Evolutionary conservation across 306 rosid species (phyloP), one percentile per base, ranked within the genome.

Genomic region (Dryas alaskensis): DNA sequence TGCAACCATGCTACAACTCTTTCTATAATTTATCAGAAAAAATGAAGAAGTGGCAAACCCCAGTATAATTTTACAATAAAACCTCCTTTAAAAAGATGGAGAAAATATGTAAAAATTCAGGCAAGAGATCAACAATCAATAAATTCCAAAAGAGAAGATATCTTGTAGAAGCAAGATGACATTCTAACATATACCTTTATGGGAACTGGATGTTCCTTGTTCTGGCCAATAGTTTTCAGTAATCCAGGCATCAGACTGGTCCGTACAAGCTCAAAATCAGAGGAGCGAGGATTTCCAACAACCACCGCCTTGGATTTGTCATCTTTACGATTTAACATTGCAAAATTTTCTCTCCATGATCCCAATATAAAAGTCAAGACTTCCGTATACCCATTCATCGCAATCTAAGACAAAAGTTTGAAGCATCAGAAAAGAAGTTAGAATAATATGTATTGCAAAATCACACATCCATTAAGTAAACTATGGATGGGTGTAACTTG

Each of bases 141-240:
- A 31, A 31, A 31, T 31, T 31, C 37, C 42, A 58, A 12, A 25
- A 9, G 63, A 10, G 42, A 58, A 10, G 19, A 14, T 4, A 52
- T 52, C 17, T 0, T 52, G 57, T 25, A 17, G 0, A 39, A n/a
- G 31, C 45, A 55, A 54, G 50, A 47, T 12, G 25, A 54, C 25
- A 70, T 50, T 58, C 52, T 47, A 10, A 75, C 25, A 12, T 37
- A 40, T 77, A 93, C 97, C 98, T 89, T 93, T 81, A 91, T 93
- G 70, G 98, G 98, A 89, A 91, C 91, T 49, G 98, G 91, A 74
- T 91, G 93, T 81, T 89, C 98, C 83, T 93, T 93, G 86, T 93
- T 93, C 78, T 89, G 92, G 39, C 90, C 92, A 78, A 91, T 87
- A 48, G 92, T 86, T 86, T 89, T 93, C 86, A 93, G 77, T 72